These are phyloP conservation scores for Psilocybe tampanensis DNA, from an alignment of 768 basidiomycete genomes.

Conservation along the genomic window DNA sequence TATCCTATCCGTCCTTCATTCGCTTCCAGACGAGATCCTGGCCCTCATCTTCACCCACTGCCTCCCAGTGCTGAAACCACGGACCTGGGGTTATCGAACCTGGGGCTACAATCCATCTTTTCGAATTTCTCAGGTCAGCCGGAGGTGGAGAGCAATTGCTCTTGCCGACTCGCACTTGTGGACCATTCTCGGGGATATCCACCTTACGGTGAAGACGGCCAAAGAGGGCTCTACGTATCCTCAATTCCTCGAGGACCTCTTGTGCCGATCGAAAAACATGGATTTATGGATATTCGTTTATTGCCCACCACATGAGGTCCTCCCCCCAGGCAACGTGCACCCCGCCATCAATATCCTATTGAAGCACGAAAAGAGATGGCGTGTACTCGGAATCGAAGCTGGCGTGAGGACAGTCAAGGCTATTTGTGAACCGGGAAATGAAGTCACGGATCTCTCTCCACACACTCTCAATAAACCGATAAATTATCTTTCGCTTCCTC, in stretches of 20 bases:
- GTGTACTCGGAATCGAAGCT: not conserved
- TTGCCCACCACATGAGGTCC: not conserved
- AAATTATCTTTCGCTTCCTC: not conserved
- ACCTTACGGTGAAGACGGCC: not conserved
- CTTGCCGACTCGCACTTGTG: constrained; percentile 1
- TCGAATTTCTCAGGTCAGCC: constrained; percentile 6
- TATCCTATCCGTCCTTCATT: not conserved
- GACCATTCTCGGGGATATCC: constrained; percentile 3
- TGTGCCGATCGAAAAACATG: not conserved
- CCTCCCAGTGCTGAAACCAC: not conserved
- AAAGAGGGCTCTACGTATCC: not conserved
- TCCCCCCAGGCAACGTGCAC: not conserved
- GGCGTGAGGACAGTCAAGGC: not conserved
- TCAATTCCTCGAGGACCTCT: not conserved
- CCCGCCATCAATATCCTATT: not conserved
- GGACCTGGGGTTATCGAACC: not conserved
- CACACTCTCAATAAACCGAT: not conserved
- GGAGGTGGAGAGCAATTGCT: constrained; percentile 4
- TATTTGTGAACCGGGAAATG: not conserved
- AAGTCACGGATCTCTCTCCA: not conserved
- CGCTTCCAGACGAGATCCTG: constrained; percentile 2
- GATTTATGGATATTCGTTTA: not conserved
- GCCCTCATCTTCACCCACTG: not conserved
- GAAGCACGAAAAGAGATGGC: constrained; percentile 4
- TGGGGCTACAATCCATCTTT: not conserved